Evolutionary conservation across 345 rosid species (phyloP).

Genomic region (Eucalyptus albens): DNA sequence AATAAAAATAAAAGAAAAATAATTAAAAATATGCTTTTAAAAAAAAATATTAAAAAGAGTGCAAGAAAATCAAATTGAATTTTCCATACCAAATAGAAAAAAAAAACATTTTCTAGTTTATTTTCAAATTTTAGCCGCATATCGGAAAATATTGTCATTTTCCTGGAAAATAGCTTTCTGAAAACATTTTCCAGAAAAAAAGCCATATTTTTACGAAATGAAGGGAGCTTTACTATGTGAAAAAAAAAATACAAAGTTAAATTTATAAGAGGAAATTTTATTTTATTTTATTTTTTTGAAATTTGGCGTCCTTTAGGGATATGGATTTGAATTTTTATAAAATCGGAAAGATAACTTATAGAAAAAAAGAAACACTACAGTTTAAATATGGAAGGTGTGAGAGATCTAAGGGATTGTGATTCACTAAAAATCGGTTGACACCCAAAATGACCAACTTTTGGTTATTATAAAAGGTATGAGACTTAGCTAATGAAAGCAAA

Average conservation of each 20-base stretch:
- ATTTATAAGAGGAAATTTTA: not conserved
- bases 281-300: not conserved
- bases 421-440: not conserved
- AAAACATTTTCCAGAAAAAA: accelerated
- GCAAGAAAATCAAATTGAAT: too few relatives aligned
- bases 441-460: not conserved
- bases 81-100: accelerated
- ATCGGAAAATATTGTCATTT: too few relatives aligned
- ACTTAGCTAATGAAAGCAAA: not conserved
- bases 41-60: too few relatives aligned
- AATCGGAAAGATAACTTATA: not conserved
- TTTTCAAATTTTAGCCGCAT: accelerated
- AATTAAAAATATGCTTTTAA: too few relatives aligned
- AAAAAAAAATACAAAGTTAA: not conserved
- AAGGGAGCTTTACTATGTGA: too few relatives aligned
- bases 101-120: too few relatives aligned
- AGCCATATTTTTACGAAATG: too few relatives aligned
- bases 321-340: not conserved
- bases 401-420: not conserved
- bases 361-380: not conserved
- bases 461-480: not conserved
- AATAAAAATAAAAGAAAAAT: too few relatives aligned
- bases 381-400: not conserved
- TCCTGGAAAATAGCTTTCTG: accelerated
- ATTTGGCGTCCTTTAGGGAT: not conserved